phyloP scores from a whole-genome alignment of 2,329 filamentous ascomycete genomes.

The Aspergillus sp. region DNA sequence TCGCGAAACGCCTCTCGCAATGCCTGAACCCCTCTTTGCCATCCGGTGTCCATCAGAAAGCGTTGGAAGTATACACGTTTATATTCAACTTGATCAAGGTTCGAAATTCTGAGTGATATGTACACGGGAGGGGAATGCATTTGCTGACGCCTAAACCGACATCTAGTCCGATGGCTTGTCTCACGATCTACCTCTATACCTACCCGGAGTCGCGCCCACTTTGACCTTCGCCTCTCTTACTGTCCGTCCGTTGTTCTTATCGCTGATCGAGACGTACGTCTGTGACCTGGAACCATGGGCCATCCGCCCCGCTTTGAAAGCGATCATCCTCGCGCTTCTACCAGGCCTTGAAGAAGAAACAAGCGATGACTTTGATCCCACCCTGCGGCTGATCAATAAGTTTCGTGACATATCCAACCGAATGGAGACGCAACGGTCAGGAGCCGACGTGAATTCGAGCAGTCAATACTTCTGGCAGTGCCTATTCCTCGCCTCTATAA shows the following conservation, averaged over 20 bases:
- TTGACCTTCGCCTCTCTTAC: slow-evolving; percentile 93
- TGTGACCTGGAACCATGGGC: slow-evolving; percentile 67
- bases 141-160: slow-evolving; percentile 11
- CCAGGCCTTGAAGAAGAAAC: slow-evolving; percentile 94
- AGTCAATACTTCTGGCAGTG: slow-evolving; percentile 98
- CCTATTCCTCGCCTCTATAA: slow-evolving; percentile 90
- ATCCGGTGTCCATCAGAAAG: slow-evolving; percentile 95
- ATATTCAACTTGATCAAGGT: slow-evolving; percentile 83
- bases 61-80: slow-evolving; percentile 87
- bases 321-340: slow-evolving; percentile 81
- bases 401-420: slow-evolving; percentile 60
- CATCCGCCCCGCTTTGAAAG: slow-evolving; percentile 83
- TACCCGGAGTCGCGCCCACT: slow-evolving; percentile 84
- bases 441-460: slow-evolving; percentile 54
- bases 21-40: slow-evolving; percentile 91
- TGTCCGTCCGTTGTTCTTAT: slow-evolving; percentile 80
- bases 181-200: slow-evolving; percentile 78
- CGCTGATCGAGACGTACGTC: slow-evolving; percentile 77
- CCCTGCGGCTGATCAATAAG: slow-evolving; percentile 71
- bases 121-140: neutral
- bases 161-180: slow-evolving; percentile 67
- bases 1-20: slow-evolving; percentile 90
- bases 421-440: slow-evolving; percentile 55
- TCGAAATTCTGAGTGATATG: slow-evolving; percentile 21
- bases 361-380: slow-evolving; percentile 93